Evolutionary conservation across 2,329 filamentous ascomycete species (phyloP), one percentile per base, ranked within the genome.

Genomic region (Magnaporthiopsis poae): DNA sequence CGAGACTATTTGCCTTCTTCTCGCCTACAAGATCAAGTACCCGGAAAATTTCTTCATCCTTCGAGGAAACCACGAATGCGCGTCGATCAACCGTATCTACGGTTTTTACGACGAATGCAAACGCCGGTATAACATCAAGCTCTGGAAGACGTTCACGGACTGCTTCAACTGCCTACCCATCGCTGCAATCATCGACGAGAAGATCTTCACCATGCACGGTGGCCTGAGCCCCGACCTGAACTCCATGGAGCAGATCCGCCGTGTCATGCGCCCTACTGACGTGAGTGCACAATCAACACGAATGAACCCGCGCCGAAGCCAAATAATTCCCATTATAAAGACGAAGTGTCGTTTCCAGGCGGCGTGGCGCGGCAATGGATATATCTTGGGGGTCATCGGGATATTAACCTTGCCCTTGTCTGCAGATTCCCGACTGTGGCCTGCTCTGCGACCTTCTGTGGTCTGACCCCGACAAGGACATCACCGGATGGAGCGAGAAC

Each of bases 31-130:
- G 87, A 96, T 99, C 86, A 98, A 98, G 83, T 98, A 96, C 78
- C 95, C 95, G 63, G 95, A 99, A 82, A 99, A 99, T 84, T 98
- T 99, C 83, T 99, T 99, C 84, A 90, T 99, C 72, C 87, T 99
- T 68, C 92, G 95, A 72, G 95, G 95, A 70, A 99, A 99, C 84
- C 95, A 99, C 84, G 95, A 99, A 80, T 98, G 95, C 81, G 95
- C 95, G 68, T 96, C 91, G 65, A 96, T 99, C 84, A 99, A 96
- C 83, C 92, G 95, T 76, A 96, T 98, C 80, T 99, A 99, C 79
- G 95, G 95, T 68, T 99, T 99, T 84, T 99, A 99, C 84, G 95
- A 99, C 76, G 94, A 99, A 81, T 99, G 94, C 88, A 99, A 99
- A 85, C 90, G 95, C 76, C 87, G 94, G 73, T 98, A 96, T 83